phyloP scores from a whole-genome alignment of 169 alveolate species.

The Plasmodium vivax region DNA sequence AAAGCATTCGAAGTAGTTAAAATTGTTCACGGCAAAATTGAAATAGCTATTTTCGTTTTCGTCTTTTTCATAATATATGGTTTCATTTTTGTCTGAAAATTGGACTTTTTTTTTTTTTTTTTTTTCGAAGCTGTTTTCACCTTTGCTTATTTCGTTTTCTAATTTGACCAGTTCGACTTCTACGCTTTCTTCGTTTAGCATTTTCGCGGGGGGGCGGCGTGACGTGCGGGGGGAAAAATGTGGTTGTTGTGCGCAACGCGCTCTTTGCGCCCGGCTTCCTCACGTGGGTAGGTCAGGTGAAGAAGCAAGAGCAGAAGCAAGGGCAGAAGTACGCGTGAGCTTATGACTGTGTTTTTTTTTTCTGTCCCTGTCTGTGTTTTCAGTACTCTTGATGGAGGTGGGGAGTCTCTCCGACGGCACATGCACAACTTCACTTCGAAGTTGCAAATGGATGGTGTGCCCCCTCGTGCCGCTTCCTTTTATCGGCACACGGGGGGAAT shows the following conservation, averaged over 20 bases:
- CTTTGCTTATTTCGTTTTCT: conserved; percentile 13
- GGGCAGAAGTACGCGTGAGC: background rate
- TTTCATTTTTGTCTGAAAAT: conserved; percentile 72
- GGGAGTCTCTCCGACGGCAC: background rate
- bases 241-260: background rate
- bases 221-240: background rate
- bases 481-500: background rate
- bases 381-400: background rate
- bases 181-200: conserved; percentile 64
- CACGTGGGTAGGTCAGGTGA: background rate
- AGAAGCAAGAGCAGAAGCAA: too few relatives aligned
- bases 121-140: conserved; percentile 7
- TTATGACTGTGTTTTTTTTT: background rate
- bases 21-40: conserved; percentile 50
- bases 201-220: background rate
- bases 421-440: background rate
- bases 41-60: conserved; percentile 72
- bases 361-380: background rate
- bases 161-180: conserved; percentile 30
- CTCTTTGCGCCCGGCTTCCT: background rate
- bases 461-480: background rate
- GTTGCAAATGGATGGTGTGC: background rate
- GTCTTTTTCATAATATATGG: conserved; percentile 72
- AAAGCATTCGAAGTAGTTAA: conserved; percentile 70
- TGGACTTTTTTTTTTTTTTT: conserved; percentile 59